Evolutionary conservation across 2,329 filamentous ascomycete species (phyloP), one percentile per base, ranked within the genome.

Genomic region (Myriosclerotinia duriaeana): DNA sequence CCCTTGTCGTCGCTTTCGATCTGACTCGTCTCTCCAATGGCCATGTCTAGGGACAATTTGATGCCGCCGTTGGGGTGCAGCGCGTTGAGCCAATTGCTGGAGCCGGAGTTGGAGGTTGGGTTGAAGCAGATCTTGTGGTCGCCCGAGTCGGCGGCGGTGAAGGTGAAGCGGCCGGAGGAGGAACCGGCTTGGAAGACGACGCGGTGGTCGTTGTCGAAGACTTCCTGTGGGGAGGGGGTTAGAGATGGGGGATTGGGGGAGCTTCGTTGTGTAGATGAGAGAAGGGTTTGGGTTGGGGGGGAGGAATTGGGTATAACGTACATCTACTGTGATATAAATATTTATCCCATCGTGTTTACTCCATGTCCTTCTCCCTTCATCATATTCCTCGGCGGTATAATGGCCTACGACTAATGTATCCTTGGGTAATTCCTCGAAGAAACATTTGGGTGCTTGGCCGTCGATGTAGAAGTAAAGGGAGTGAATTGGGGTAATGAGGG

Each of bases 361-460:
- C 86, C 92, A 98, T 62, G 81, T 78, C 72, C 86, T 85, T 66
- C 83, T 80, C 72, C 88, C 81, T 67, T 91, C 85, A 78, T 95
- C 89, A 82, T 87, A 95, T 78, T 96, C 90, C 79, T 95, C 89
- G 61, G 92, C 92, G 65, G 85, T 87, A 83, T 93, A 99, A 80
- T 95, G 89, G 73, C 95, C 95, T 68, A 97, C 93, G 66, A 99
- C 94, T 67, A 99, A 82, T 17, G 95, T 98, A 79, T 97, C 94
- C 83, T 98, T 97, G 72, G 95, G 93, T 68, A 99, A 86, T 80
- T 98, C 94, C 82, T 99, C 95, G 81, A 91, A 96, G 87, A 99
- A 99, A 81, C 95, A 99, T 82, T 96, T 97, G 72, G 92, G 89
- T 71, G 86, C 82, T 60, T 86, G 85, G 75, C 90, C 91, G 78